phyloP scores from a whole-genome alignment of 192 early-diverging fungal species.

The Umbelopsis sp. region DNA sequence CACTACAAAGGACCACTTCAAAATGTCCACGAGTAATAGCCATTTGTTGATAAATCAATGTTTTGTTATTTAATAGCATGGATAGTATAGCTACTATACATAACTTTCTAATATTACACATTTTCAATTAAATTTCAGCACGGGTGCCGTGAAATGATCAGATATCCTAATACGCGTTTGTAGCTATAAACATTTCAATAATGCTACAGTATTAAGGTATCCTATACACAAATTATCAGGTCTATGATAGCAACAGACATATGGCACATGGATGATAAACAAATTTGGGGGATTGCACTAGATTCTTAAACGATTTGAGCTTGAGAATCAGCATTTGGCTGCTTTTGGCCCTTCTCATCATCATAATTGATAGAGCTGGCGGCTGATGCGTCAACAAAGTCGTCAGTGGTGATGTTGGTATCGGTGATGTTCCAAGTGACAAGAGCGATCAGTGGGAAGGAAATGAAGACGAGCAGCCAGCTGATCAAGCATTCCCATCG shows the following conservation, averaged over 20 bases:
- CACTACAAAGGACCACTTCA: slow-evolving; percentile 47
- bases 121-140: too few relatives aligned
- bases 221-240: too few relatives aligned
- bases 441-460: slow-evolving; percentile 52
- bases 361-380: neutral
- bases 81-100: too few relatives aligned
- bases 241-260: neutral
- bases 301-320: neutral
- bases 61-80: neutral
- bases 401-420: slow-evolving; percentile 29
- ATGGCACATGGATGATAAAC: neutral
- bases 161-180: too few relatives aligned
- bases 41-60: neutral
- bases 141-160: too few relatives aligned
- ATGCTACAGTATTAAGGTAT: too few relatives aligned
- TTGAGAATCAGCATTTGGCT: neutral
- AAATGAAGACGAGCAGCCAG: slow-evolving; percentile 56
- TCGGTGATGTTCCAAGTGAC: slow-evolving; percentile 53
- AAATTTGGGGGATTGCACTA: neutral
- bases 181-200: too few relatives aligned
- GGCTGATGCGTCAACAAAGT: neutral
- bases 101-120: too few relatives aligned
- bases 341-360: neutral
- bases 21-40: neutral
- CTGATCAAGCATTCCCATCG: slow-evolving; percentile 46